Conservation (phyloP, 2,329 filamentous ascomycete genomes). For the Cladosporium sp. region DNA sequence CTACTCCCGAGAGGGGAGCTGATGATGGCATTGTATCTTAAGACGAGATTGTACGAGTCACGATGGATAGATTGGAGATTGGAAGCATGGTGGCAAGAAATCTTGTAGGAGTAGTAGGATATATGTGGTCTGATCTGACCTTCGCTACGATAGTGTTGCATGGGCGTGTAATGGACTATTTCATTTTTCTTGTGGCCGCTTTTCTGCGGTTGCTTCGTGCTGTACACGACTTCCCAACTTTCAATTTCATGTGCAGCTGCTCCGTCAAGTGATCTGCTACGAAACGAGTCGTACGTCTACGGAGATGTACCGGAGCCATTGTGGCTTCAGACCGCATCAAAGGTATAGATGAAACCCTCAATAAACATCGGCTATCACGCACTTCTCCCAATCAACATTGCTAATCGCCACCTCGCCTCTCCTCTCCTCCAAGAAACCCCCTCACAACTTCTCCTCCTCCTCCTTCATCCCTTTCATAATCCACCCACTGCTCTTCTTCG, state of each 20-base stretch:
- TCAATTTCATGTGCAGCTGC: too few species aligned
- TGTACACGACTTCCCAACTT: background rate
- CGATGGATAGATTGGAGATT: background rate
- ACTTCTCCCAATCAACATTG: too few species aligned
- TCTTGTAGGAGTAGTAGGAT: background rate
- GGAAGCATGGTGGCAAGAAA: background rate
- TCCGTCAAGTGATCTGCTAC: too few species aligned
- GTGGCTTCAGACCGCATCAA: too few species aligned
- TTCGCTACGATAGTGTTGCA: constrained; percentile 1
- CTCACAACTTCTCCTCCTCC: constrained; percentile 31
- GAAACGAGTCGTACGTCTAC: too few species aligned
- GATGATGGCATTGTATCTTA: constrained; percentile 13
- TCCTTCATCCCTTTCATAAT: constrained; percentile 37
- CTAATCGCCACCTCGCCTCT: too few species aligned
- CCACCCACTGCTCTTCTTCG: constrained; percentile 56
- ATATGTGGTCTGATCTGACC: background rate
- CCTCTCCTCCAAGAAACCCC: background rate
- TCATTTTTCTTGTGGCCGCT: background rate
- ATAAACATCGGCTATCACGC: too few species aligned
- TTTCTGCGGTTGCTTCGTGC: background rate
- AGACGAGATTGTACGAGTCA: background rate
- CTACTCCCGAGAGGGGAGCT: constrained; percentile 7
- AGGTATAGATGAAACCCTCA: too few species aligned
- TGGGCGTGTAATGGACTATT: background rate
- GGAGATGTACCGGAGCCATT: too few species aligned